Evolutionary conservation across 108 stramenopile genomes (phyloP).

Genomic region (Nitzschia sp.): DNA sequence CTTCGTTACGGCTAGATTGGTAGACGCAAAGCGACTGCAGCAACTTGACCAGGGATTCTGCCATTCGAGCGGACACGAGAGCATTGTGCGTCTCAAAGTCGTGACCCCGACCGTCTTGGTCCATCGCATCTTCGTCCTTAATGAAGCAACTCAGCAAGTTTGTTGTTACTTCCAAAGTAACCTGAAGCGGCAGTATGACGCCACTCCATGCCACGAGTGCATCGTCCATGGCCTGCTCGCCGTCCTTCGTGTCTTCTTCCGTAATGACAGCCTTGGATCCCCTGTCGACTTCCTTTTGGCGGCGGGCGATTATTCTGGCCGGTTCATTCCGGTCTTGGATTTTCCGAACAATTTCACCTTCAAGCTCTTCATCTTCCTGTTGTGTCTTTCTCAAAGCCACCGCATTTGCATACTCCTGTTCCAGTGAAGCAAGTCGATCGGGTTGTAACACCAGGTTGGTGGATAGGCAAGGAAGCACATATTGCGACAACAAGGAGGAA

Average conservation of each 20-base stretch:
- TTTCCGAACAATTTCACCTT: slow-evolving; percentile 52
- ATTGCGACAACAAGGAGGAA: slow-evolving; percentile 6
- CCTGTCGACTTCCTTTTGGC: slow-evolving; percentile 54
- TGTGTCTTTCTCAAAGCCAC: slow-evolving; percentile 29
- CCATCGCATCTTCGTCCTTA: slow-evolving; percentile 16
- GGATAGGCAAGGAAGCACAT: slow-evolving; percentile 18
- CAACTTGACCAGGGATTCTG: background rate
- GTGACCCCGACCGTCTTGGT: background rate
- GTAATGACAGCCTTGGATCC: slow-evolving; percentile 18
- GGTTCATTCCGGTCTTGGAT: slow-evolving; percentile 70
- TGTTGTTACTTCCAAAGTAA: slow-evolving; percentile 66
- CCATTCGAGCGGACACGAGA: background rate
- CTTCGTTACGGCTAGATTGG: background rate
- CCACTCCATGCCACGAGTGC: slow-evolving; percentile 49
- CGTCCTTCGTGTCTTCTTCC: slow-evolving; percentile 30
- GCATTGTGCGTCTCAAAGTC: background rate
- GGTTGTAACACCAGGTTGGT: background rate
- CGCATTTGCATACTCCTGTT: slow-evolving; percentile 6
- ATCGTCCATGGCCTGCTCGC: slow-evolving; percentile 49
- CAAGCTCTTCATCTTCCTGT: slow-evolving; percentile 61
- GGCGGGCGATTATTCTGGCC: slow-evolving; percentile 62
- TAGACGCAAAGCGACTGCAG: slow-evolving; percentile 17
- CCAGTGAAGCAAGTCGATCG: slow-evolving; percentile 12
- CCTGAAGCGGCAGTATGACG: slow-evolving; percentile 41
- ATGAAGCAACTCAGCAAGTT: slow-evolving; percentile 47